A percentile compares a stretch with the other conserved stretches of the same genome.
Conservation (phyloP, 306 rosid species). For the Quercus dentata region DNA sequence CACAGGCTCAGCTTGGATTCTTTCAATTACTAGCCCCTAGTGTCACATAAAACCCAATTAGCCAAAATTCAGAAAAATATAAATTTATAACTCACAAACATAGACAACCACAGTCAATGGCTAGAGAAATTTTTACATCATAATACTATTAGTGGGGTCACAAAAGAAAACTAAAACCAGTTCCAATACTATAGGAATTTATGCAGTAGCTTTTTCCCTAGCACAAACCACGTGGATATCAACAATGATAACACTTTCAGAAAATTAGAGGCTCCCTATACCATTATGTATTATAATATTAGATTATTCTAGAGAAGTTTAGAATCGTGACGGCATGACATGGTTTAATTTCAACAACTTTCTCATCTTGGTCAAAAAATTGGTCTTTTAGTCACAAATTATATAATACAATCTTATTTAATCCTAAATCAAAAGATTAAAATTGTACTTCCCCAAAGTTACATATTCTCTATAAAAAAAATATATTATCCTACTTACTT, state of each 20-base stretch:
- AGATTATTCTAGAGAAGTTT: neutral
- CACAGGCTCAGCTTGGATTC: conserved; percentile 28
- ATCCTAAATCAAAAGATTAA: no score
- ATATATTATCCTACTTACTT: no score
- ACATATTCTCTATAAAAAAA: no score
- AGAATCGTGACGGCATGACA: neutral
- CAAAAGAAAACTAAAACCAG: no score
- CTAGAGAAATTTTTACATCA: no score
- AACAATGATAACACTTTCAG: neutral
- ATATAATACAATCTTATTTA: neutral
- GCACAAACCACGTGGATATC: neutral
- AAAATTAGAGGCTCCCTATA: no score
- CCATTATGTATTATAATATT: no score
- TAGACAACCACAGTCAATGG: no score
- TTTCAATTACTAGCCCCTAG: conserved; percentile 49
- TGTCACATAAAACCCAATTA: neutral
- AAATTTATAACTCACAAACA: no score
- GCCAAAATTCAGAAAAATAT: neutral
- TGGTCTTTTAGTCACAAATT: neutral
- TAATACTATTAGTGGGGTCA: no score
- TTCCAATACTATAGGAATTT: conserved; percentile 8
- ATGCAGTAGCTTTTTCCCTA: neutral
- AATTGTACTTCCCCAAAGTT: no score
- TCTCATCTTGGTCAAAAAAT: neutral
- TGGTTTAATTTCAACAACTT: neutral